Conservation (phyloP, 2,329 filamentous ascomycete genomes). For the Xylaria sp. region DNA sequence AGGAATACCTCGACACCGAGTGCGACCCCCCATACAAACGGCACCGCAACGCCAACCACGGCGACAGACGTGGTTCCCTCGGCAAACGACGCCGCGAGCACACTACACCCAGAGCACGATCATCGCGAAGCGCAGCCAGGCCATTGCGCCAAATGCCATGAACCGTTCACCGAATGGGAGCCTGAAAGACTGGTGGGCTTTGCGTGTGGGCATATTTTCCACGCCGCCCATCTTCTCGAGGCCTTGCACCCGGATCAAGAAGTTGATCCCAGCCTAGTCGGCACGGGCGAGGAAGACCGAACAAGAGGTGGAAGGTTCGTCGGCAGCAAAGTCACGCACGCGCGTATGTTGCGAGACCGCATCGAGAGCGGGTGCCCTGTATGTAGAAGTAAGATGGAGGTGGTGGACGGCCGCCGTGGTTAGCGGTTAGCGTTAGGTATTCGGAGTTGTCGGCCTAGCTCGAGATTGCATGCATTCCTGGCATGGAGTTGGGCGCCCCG, state of each 20-base stretch:
- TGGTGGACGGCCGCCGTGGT: constrained; percentile 20
- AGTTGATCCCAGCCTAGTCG: constrained; percentile 40
- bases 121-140: constrained; percentile 49
- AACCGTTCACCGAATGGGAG: constrained; percentile 63
- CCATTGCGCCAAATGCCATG: constrained; percentile 61
- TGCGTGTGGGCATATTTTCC: constrained; percentile 80
- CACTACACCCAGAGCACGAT: constrained; percentile 36
- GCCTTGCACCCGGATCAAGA: constrained; percentile 49
- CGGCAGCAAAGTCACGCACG: constrained; percentile 85
- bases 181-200: constrained; percentile 77
- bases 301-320: constrained; percentile 64
- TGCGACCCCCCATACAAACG: constrained; percentile 27
- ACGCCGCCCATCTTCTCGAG: constrained; percentile 71
- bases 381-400: constrained; percentile 46
- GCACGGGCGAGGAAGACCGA: constrained; percentile 42
- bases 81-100: constrained; percentile 16
- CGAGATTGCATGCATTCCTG: constrained; percentile 13
- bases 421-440: background rate
- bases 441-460: constrained; percentile 1
- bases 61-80: constrained; percentile 15
- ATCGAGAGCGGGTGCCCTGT: constrained; percentile 67
- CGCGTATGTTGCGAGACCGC: constrained; percentile 73
- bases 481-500: constrained; percentile 19
- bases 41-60: constrained; percentile 26
- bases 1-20: constrained; percentile 21